These are phyloP conservation scores for Phoma sp. DNA, from an alignment of 2,329 filamentous ascomycete genomes.

Conservation along the genomic window DNA sequence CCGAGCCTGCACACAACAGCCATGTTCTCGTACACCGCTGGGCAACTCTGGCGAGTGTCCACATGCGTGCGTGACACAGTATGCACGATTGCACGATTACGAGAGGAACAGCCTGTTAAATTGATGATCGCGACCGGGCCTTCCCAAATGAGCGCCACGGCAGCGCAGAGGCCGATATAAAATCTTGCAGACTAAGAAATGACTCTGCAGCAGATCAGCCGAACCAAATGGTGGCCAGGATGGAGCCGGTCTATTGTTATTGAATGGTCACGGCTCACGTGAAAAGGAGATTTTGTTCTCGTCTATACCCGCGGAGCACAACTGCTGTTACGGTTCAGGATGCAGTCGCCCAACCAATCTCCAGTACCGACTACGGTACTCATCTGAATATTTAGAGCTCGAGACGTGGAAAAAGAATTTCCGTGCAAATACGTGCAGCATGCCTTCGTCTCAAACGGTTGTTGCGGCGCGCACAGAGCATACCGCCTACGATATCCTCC, in stretches of 20 bases:
- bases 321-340: constrained; percentile 30
- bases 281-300: constrained; percentile 32
- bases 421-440: constrained; percentile 9
- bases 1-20: not conserved
- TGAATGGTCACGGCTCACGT: constrained; percentile 31
- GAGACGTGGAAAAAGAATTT: constrained; percentile 19
- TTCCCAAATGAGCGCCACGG: constrained; percentile 27
- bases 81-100: constrained; percentile 34
- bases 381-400: constrained; percentile 5
- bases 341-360: constrained; percentile 26
- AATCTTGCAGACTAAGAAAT: constrained; percentile 30
- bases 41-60: constrained; percentile 15
- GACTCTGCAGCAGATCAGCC: constrained; percentile 37
- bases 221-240: constrained; percentile 36
- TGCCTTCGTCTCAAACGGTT: constrained; percentile 31
- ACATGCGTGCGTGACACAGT: constrained; percentile 18
- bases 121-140: constrained; percentile 28
- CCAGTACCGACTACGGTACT: not conserved
- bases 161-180: constrained; percentile 23
- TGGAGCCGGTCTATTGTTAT: constrained; percentile 28
- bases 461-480: constrained; percentile 30
- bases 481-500: constrained; percentile 21
- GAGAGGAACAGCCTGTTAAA: constrained; percentile 24
- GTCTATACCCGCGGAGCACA: constrained; percentile 21
- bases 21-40: constrained; percentile 3